Conservation (phyloP, 345 rosid genomes). For the Camelina sativa region DNA sequence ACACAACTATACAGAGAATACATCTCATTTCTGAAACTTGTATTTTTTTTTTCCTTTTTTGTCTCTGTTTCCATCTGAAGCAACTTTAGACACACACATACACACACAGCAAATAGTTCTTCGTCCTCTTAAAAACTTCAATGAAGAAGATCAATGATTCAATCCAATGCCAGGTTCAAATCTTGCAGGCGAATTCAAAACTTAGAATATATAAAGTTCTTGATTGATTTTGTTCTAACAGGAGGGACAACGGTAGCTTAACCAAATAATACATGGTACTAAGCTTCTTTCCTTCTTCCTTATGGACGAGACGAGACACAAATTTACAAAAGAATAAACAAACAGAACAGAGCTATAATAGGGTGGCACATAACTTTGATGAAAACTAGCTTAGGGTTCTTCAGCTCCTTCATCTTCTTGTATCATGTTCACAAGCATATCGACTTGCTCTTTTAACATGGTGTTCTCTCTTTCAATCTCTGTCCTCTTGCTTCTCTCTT, state of each 20-base stretch:
- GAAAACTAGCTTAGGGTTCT: conserved; percentile 49
- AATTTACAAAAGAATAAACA: conserved; percentile 49
- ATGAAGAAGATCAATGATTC: no score
- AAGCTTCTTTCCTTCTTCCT: conserved; percentile 32
- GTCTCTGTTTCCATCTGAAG: conserved; percentile 29
- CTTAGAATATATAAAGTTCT: conserved; percentile 11
- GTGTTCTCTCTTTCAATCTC: conserved; percentile 82
- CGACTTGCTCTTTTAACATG: conserved; percentile 78
- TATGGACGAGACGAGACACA: conserved; percentile 20
- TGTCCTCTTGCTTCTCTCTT: conserved; percentile 76
- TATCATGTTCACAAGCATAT: conserved; percentile 84
- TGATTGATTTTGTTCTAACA: conserved; percentile 22
- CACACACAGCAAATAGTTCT: conserved; percentile 16
- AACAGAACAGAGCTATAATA: conserved; percentile 31
- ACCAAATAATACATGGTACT: conserved; percentile 36
- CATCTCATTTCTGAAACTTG: conserved; percentile 28
- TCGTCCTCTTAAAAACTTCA: neutral
- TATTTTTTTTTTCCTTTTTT: neutral
- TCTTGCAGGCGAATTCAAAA: neutral
- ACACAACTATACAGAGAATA: conserved; percentile 26
- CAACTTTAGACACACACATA: conserved; percentile 24
- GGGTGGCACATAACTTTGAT: neutral
- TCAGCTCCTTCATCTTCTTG: conserved; percentile 64
- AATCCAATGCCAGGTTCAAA: no score
- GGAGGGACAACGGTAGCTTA: conserved; percentile 33